Conservation (phyloP, 2,329 filamentous ascomycete genomes). For the Cytospora paraplurivora region DNA sequence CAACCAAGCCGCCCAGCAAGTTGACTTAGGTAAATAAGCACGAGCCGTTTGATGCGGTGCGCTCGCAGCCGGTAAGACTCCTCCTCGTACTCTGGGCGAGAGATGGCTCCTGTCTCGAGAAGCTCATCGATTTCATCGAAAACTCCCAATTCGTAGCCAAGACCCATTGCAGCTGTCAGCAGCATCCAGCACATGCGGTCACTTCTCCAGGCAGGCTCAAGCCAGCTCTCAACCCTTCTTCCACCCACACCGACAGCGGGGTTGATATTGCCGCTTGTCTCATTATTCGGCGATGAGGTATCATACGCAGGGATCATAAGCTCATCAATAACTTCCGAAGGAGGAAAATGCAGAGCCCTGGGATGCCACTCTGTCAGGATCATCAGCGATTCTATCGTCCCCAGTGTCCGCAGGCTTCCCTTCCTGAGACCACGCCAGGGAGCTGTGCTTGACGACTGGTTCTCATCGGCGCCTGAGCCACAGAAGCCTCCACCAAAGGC, state of each 20-base stretch:
- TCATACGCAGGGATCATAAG: conserved; percentile 65
- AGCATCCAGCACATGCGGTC: conserved; percentile 99
- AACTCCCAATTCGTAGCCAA: conserved; percentile 92
- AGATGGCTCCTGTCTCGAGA: conserved; percentile 59
- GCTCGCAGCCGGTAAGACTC: conserved; percentile 76
- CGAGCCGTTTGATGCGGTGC: conserved; percentile 78
- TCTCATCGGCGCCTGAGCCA: conserved; percentile 67
- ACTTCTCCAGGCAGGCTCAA: conserved; percentile 92
- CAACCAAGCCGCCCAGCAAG: conserved; percentile 90
- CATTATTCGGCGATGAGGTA: conserved; percentile 32
- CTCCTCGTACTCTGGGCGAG: conserved; percentile 70
- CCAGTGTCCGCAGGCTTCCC: conserved; percentile 82
- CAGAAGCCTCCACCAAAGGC: conserved; percentile 90
- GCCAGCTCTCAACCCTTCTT: conserved; percentile 88
- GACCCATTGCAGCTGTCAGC: conserved; percentile 82
- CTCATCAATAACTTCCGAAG: conserved; percentile 73
- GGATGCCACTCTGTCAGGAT: conserved; percentile 98
- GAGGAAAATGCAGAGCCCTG: conserved; percentile 88
- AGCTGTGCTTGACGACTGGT: conserved; percentile 67
- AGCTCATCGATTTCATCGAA: conserved; percentile 86
- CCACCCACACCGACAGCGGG: conserved; percentile 68
- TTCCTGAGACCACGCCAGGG: conserved; percentile 71
- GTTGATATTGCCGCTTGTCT: conserved; percentile 42
- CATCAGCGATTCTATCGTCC: conserved; percentile 91
- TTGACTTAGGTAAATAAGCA: conserved; percentile 90